Base-by-base conservation (phyloP, 2,329 filamentous ascomycete genomes). In the Aspergillus caelatus region DNA sequence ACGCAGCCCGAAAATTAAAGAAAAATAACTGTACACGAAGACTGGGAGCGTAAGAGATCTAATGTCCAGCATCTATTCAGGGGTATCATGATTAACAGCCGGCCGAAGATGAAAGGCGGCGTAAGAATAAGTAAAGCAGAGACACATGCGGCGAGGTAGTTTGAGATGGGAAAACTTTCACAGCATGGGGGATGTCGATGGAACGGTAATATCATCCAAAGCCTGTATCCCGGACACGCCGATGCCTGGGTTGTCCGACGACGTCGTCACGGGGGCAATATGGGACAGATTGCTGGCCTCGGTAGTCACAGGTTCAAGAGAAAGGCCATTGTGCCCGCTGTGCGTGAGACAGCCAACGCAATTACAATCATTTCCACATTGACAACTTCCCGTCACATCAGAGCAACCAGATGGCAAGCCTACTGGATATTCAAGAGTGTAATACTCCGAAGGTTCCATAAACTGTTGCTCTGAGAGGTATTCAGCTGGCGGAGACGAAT, bases 291-390 rank as follows among this genome's bases (percentile, higher is more conserved):
- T 32, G 28, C 56, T 41, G 21, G 19, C 52, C n/a, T 67, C 61
- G 10, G 60, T 14, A 21, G 65, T 57, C 14, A 60, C 39, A 21
- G 72, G 57, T 12, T 77, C 72, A 19, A 82, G 67, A 12, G 75
- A 65, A 26, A 83, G 66, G 16, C 81, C 82, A 28, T 81, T 80
- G 62, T 84, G 83, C 4, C 82, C 83, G 23, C 78, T 81, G 61
- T 86, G 83, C 3, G 82, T 84, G 14, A 84, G 72, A 67, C 84
- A 86, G 16, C 82, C 83, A n/a, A 83, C 75, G 66, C 84, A 86
- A 60, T 73, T 78, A 67, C 83, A 86, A 45, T 83, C 82, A 61
- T 80, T 81, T 19, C 82, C 83, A 62, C 84, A 86, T 65, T 82
- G 81, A 62, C 83, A 86, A 30, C 79, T 84, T 4, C 83, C 83